These are phyloP conservation scores for Clarireedia homoeocarpa DNA, from an alignment of 2,329 filamentous ascomycete genomes.

Conservation along the genomic window DNA sequence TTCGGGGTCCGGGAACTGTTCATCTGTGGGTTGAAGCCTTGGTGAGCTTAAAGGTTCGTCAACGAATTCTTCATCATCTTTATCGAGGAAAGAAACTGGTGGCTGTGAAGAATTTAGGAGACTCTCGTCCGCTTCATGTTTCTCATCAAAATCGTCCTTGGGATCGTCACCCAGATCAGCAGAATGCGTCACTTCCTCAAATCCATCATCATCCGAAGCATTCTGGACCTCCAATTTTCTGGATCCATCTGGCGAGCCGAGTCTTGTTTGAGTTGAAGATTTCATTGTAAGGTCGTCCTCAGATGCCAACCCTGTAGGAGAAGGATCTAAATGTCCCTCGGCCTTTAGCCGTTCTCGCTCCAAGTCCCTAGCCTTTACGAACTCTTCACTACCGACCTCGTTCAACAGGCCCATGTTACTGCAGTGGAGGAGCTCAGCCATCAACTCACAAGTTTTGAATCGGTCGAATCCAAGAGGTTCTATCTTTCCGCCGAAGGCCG, in stretches of 20 bases:
- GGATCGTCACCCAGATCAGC: conserved; percentile 67
- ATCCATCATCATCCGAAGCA: conserved; percentile 78
- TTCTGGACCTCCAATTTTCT: conserved; percentile 73
- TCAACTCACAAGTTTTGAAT: conserved; percentile 97
- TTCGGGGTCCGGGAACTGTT: conserved; percentile 43
- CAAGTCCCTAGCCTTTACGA: conserved; percentile 70
- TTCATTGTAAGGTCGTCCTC: conserved; percentile 58
- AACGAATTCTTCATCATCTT: conserved; percentile 67
- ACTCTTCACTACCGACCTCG: conserved; percentile 79
- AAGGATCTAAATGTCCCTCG: conserved; percentile 60
- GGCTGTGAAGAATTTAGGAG: conserved; percentile 32
- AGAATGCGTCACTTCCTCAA: conserved; percentile 73
- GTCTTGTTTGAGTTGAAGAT: conserved; percentile 37
- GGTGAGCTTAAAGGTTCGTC: conserved; percentile 69
- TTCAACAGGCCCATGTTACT: conserved; percentile 98
- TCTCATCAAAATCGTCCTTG: conserved; percentile 60
- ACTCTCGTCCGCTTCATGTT: conserved; percentile 42
- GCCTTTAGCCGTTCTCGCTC: conserved; percentile 73
- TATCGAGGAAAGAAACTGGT: conserved; percentile 41
- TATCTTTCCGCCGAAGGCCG: conserved; percentile 84
- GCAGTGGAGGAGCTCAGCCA: conserved; percentile 95
- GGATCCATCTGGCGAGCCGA: conserved; percentile 53
- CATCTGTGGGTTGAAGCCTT: conserved; percentile 51
- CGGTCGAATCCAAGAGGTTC: conserved; percentile 94
- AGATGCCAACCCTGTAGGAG: conserved; percentile 35